Evolutionary conservation across 2,329 filamentous ascomycete species (phyloP).

Genomic region (Pseudocercospora macadamiae): DNA sequence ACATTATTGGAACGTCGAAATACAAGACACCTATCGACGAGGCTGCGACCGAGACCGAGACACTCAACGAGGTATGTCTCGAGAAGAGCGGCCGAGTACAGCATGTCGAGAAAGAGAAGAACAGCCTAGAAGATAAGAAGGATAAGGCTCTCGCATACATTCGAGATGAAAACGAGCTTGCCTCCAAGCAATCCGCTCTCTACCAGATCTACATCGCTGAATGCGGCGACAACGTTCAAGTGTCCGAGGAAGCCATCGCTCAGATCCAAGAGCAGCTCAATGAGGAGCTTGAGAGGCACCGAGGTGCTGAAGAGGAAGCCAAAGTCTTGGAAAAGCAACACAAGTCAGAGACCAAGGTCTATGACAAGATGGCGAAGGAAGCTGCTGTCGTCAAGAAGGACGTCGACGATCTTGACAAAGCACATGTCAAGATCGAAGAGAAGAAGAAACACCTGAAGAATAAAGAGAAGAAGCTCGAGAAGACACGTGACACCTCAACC

Average conservation of each 20-base stretch:
- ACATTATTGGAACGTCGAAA: constrained; percentile 98
- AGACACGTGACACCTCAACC: constrained; percentile 76
- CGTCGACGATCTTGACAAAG: constrained; percentile 90
- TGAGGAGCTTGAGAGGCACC: constrained; percentile 85
- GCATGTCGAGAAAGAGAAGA: constrained; percentile 97
- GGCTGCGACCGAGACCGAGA: constrained; percentile 84
- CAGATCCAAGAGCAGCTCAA: constrained; percentile 88
- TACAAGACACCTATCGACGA: constrained; percentile 98
- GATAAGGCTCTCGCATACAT: constrained; percentile 89
- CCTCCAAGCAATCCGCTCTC: constrained; percentile 83
- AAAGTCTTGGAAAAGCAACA: constrained; percentile 86
- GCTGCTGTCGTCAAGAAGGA: constrained; percentile 80
- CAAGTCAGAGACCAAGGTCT: constrained; percentile 79
- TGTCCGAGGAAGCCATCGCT: constrained; percentile 86
- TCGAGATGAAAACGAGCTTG: constrained; percentile 89
- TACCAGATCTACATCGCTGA: constrained; percentile 92
- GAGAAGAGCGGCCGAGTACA: constrained; percentile 96
- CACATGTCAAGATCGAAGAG: constrained; percentile 95
- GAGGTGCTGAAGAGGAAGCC: constrained; percentile 86
- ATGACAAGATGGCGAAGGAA: constrained; percentile 79
- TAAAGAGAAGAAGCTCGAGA: constrained; percentile 95
- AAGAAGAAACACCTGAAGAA: constrained; percentile 90
- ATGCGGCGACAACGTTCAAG: constrained; percentile 82
- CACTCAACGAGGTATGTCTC: constrained; percentile 88
- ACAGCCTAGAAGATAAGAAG: constrained; percentile 91